Percentiles rank a stretch among this genome's conserved stretches.
Conservation (phyloP, 2,329 filamentous ascomycete genomes). For the Tolypocladium sp. region DNA sequence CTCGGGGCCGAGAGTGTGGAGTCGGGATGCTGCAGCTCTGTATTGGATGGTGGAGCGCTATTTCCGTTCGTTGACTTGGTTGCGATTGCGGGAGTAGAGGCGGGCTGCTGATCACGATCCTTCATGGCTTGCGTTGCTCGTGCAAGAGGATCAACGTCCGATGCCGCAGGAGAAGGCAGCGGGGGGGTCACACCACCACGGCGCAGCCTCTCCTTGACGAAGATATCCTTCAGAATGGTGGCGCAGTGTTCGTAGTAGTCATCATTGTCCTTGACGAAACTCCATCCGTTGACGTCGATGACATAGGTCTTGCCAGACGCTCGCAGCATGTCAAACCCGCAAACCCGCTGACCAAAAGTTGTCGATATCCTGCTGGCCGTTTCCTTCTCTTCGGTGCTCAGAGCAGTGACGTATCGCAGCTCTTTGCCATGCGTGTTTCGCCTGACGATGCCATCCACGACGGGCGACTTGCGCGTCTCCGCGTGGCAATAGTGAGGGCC, state of each 20-base stretch:
- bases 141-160: slow-evolving; percentile 33
- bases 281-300: slow-evolving; percentile 99
- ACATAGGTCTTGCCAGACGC: slow-evolving; percentile 88
- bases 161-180: slow-evolving; percentile 36
- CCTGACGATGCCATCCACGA: slow-evolving; percentile 90
- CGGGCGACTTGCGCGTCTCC: slow-evolving; percentile 92
- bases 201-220: slow-evolving; percentile 67
- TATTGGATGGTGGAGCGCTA: slow-evolving; percentile 4
- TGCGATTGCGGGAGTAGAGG: slow-evolving; percentile 7
- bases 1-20: slow-evolving; percentile 12
- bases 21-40: slow-evolving; percentile 16
- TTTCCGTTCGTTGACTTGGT: slow-evolving; percentile 19
- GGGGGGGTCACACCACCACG: slow-evolving; percentile 51
- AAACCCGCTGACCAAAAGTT: slow-evolving; percentile 89
- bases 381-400: slow-evolving; percentile 69
- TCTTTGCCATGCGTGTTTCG: slow-evolving; percentile 97
- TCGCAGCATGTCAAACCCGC: slow-evolving; percentile 88
- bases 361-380: slow-evolving; percentile 86
- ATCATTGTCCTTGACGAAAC: slow-evolving; percentile 98
- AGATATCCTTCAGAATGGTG: slow-evolving; percentile 78
- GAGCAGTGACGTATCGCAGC: slow-evolving; percentile 83
- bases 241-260: slow-evolving; percentile 94
- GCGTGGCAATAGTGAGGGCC: slow-evolving; percentile 90
- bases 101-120: slow-evolving; percentile 26
- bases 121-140: slow-evolving; percentile 22